Base-by-base conservation (phyloP, 805 yeast species). In the Candida hispaniensis region DNA sequence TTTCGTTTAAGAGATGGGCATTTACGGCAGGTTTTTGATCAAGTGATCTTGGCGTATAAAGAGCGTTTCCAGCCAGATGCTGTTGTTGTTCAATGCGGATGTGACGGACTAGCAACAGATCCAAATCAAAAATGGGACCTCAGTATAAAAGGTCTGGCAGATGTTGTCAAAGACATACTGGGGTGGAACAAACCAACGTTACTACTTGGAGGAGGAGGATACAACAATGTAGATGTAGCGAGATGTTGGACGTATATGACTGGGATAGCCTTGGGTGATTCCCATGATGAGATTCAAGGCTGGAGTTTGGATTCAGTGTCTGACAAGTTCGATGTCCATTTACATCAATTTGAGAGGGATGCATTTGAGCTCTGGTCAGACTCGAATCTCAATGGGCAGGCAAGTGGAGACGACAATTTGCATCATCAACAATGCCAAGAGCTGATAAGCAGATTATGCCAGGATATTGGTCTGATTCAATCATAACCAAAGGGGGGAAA, bases 141-240 rank as follows among this genome's bases (percentile, higher is more conserved):
- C 39, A 67, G 77, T 0, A 63, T 73, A 6, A 51, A 54, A 23
- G 79, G 77, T 0, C 58, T 64, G 13, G 64, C 67, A 0, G 17
- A 48, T 1, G 54, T 52, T 5, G 51, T 75, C 4, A 4, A 42
- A 15, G 21, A 45, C 8, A 14, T 67, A 12, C 30, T 64, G 5
- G 44, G 38, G 2, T 39, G 44, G 44, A 47, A 34, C 1, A 30
- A 45, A 3, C 73, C 73, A 0, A 50, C 61, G 1, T 36, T 75
- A 35, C 39, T 79, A 5, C 56, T 79, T 1, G 88, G 88, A 1
- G 91, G 91, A 2, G 91, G 91, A 3, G 91, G 88, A 0, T 79
- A 79, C 49, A 71, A 76, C 41, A 71, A 66, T 41, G 50, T 61
- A 3, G 75, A 77, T 41, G 64, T 71, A 15, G 73, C 83, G 0